These are phyloP conservation scores for Erythrophleum fordii DNA, from an alignment of 306 rosid genomes.

Conservation along the genomic window DNA sequence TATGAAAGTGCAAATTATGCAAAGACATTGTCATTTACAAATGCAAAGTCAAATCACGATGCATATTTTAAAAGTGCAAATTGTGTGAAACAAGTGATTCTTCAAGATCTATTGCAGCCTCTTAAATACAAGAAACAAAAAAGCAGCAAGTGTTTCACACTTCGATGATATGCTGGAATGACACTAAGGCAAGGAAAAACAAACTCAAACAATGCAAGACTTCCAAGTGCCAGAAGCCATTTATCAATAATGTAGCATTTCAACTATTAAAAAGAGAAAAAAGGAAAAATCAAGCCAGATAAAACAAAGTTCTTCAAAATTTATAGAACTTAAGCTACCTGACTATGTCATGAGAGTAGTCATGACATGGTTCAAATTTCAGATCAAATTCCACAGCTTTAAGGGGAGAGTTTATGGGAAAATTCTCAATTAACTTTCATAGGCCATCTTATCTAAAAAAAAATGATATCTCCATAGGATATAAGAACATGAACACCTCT, in stretches of 20 bases:
- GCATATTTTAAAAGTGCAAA: not conserved
- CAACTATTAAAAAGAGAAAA: not conserved
- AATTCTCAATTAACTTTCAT: slow-evolving; percentile 1
- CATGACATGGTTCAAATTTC: slow-evolving; percentile 10
- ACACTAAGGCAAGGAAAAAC: not conserved
- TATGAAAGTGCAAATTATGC: not conserved
- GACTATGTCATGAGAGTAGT: not conserved
- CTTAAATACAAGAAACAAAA: slow-evolving; percentile 19
- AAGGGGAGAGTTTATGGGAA: slow-evolving; percentile 3
- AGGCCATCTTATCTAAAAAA: slow-evolving; percentile 5
- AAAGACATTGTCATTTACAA: not conserved
- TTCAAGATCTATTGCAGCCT: slow-evolving; percentile 3
- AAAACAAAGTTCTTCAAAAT: not conserved
- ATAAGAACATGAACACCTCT: not conserved
- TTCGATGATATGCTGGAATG: not conserved
- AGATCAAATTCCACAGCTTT: slow-evolving; percentile 1
- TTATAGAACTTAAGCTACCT: not conserved
- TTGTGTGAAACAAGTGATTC: not conserved
- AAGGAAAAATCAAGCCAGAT: not conserved
- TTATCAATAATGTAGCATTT: not conserved
- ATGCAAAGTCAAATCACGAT: not conserved
- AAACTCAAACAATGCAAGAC: not conserved
- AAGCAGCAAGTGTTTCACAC: not conserved
- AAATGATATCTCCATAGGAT: not conserved
- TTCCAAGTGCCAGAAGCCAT: slow-evolving; percentile 3